Conservation (phyloP, 2,329 filamentous ascomycete species). For the Colletotrichum simmondsii region DNA sequence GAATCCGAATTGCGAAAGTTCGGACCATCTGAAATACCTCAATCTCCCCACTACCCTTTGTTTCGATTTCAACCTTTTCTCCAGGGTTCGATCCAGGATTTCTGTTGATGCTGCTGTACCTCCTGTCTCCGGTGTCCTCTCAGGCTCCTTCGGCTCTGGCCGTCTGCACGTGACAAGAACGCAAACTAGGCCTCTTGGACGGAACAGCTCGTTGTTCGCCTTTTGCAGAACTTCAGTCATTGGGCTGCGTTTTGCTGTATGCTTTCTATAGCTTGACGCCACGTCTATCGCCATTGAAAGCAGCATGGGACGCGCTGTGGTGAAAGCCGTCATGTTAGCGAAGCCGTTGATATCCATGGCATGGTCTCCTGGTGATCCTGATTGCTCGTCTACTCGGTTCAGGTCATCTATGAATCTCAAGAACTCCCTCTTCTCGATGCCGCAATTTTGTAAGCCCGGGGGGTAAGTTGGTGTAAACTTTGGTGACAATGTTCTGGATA, state of each 20-base stretch:
- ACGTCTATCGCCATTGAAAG: background rate
- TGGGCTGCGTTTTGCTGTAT: background rate
- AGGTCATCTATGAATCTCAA: background rate
- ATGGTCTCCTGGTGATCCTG: background rate
- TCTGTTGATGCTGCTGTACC: background rate
- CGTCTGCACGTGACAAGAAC: background rate
- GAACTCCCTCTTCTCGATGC: background rate
- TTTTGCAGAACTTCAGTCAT: background rate
- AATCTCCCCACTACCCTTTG: background rate
- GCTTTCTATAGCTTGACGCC: background rate
- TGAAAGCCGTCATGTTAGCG: background rate
- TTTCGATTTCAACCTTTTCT: background rate
- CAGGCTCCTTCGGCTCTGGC: background rate
- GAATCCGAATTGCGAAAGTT: background rate
- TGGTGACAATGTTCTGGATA: background rate
- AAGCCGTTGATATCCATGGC: background rate
- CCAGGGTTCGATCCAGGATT: background rate
- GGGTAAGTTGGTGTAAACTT: background rate
- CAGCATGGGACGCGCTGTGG: background rate
- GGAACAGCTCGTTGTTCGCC: background rate
- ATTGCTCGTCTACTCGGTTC: background rate
- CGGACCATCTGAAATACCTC: background rate
- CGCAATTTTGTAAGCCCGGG: background rate
- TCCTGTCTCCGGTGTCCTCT: background rate
- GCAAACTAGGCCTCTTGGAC: background rate